These are phyloP conservation scores for Allium fistulosum DNA, from an alignment of 106 monocot genomes.

Conservation along the genomic window DNA sequence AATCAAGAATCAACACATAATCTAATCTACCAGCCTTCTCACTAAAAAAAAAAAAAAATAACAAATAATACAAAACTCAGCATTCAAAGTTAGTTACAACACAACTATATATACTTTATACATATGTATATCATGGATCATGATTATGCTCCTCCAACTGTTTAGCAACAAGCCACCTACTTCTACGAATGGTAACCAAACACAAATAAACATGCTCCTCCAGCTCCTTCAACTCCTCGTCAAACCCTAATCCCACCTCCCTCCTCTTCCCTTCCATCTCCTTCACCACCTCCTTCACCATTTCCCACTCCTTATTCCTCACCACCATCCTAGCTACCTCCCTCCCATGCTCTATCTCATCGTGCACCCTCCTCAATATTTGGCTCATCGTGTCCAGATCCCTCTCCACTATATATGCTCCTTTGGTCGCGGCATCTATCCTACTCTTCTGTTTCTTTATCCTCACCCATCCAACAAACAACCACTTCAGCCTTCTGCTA, in stretches of 20 bases:
- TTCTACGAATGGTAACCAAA: constrained; percentile 69
- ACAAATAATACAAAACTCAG: no score
- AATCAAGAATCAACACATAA: no score
- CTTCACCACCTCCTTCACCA: constrained; percentile 41
- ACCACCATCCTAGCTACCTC: constrained; percentile 51
- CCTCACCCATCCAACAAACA: not conserved
- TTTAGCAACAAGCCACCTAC: constrained; percentile 30
- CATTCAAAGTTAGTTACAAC: no score
- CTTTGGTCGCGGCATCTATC: constrained; percentile 73
- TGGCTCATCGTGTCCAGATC: constrained; percentile 81
- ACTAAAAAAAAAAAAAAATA: no score
- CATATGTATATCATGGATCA: not conserved
- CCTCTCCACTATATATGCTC: constrained; percentile 70
- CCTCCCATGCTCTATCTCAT: constrained; percentile 77
- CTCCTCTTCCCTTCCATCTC: constrained; percentile 33
- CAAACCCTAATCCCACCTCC: constrained; percentile 25
- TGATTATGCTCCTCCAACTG: not conserved
- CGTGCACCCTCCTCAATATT: constrained; percentile 66
- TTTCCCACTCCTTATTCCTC: constrained; percentile 14
- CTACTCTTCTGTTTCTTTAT: constrained; percentile 10
- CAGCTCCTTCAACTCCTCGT: constrained; percentile 60
- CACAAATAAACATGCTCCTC: constrained; percentile 84
- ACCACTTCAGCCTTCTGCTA: constrained; percentile 10
- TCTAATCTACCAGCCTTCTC: no score
- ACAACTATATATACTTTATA: not conserved